Conservation (phyloP, 2,329 filamentous ascomycete genomes). For the Fusarium dlaminii region DNA sequence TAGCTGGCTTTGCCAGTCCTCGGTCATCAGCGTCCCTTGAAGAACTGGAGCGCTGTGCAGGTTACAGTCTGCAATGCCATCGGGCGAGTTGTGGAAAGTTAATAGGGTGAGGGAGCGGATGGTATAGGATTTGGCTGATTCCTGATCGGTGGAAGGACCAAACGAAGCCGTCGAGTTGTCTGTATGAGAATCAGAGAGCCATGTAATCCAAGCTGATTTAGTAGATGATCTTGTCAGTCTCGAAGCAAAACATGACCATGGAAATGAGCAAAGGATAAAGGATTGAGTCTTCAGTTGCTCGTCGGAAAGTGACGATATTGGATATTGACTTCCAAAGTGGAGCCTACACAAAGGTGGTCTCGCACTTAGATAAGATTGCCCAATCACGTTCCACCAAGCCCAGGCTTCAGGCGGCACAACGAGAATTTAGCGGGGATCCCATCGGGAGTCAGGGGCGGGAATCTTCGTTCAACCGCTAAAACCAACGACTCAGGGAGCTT, state of each 20-base stretch:
- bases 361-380: slow-evolving; percentile 17
- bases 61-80: slow-evolving; percentile 41
- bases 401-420: slow-evolving; percentile 30
- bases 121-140: slow-evolving; percentile 21
- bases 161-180: neutral
- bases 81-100: slow-evolving; percentile 32
- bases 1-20: slow-evolving; percentile 13
- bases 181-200: neutral
- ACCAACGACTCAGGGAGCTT: slow-evolving; percentile 11
- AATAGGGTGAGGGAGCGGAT: slow-evolving; percentile 8
- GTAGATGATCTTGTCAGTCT: neutral
- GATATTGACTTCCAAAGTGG: slow-evolving; percentile 39
- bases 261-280: slow-evolving; percentile 17
- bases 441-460: slow-evolving; percentile 37
- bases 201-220: neutral
- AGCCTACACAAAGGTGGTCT: slow-evolving; percentile 24
- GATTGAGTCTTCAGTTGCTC: slow-evolving; percentile 24
- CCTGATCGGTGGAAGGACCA: neutral
- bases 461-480: slow-evolving; percentile 32
- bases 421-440: slow-evolving; percentile 33
- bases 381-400: slow-evolving; percentile 20
- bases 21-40: slow-evolving; percentile 39
- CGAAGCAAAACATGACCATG: neutral
- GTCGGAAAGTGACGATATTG: slow-evolving; percentile 41
- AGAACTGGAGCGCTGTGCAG: slow-evolving; percentile 37